Base-by-base conservation (phyloP, 2,329 filamentous ascomycete species). In the Sporothrix luriei region DNA sequence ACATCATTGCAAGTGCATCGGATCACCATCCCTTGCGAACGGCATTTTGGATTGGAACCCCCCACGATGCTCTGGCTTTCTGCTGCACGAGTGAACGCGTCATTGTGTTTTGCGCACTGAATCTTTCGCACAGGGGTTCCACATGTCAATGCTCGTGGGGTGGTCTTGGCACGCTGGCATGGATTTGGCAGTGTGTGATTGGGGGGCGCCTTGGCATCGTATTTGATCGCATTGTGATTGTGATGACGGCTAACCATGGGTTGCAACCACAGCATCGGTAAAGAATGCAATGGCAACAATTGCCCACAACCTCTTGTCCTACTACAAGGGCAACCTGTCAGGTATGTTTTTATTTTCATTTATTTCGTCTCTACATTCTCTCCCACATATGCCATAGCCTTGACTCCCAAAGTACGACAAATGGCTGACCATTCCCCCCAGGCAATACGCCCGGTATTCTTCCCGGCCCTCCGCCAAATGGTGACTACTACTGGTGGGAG, bases 281-380 rank as follows among this genome's bases (percentile, higher is more conserved):
- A 82, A 80, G 57, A 66, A 78, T 3, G 80, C 83, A 0, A 82
- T 84, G n/a, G 76, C 78, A 54, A 79, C 78, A 13, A 80, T 86
- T 21, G 84, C 84, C 14, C 79, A 82, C 75, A 84, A 86, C 68
- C 77, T 85, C 19, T 82, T 86, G 77, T 74, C 79, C 16, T 83
- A 82, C 74, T 87, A 86, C 76, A 78, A 82, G 49, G 84, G 84
- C 70, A 84, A 86, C 73, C 74, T 80, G 70, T 73, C 75, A 16
- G 75, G 75, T 68, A 24, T 51, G 62, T 33, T 49, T 65, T 26
- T 1, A 29, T 26, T 40, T 38, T 64, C 21, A 49, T 26, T 52
- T 10, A 21, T n/a, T 16, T 38, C 9, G 14, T 66, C 24, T 49
- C 21, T 19, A 7, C 21, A 21, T 43, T 62, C 52, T 26, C 33